A percentile compares a stretch with the other conserved stretches of the same genome.
Conservation (phyloP, 179 eudicot species). For the Beta corolliflora region DNA sequence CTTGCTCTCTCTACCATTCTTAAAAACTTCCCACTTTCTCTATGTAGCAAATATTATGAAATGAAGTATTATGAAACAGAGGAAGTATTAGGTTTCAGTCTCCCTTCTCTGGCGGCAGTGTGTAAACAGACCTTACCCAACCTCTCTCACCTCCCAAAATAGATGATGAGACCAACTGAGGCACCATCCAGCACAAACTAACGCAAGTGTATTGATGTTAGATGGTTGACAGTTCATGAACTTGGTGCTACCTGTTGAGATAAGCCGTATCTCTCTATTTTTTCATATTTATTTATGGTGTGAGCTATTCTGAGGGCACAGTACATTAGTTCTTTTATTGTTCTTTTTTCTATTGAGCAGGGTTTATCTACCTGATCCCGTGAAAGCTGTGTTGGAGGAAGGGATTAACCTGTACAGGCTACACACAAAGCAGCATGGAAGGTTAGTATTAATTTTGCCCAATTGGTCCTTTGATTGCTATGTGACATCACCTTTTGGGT, state of each 20-base stretch:
- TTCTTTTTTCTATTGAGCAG: constrained; percentile 33
- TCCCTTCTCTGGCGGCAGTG: too few species aligned
- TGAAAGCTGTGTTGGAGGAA: constrained; percentile 75
- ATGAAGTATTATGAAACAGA: too few species aligned
- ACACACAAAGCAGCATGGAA: constrained; percentile 72
- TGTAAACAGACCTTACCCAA: too few species aligned
- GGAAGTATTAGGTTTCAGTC: too few species aligned
- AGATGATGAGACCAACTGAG: neutral
- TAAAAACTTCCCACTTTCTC: too few species aligned
- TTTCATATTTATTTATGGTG: neutral
- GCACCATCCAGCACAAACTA: neutral
- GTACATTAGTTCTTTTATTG: neutral
- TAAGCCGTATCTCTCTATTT: neutral
- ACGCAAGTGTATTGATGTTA: neutral
- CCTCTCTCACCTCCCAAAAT: too few species aligned
- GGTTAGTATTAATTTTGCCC: constrained; percentile 37
- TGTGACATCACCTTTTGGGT: neutral
- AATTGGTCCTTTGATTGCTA: neutral
- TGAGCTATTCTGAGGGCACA: neutral
- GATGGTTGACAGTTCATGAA: neutral
- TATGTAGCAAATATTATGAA: too few species aligned
- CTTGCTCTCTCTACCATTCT: too few species aligned
- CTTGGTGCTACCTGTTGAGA: neutral
- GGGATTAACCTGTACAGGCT: constrained; percentile 76
- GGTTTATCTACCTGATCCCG: constrained; percentile 63